A percentile compares a stretch with the other conserved stretches of the same genome.
Conservation (phyloP, 805 yeast species). For the Ogataea sp. region DNA sequence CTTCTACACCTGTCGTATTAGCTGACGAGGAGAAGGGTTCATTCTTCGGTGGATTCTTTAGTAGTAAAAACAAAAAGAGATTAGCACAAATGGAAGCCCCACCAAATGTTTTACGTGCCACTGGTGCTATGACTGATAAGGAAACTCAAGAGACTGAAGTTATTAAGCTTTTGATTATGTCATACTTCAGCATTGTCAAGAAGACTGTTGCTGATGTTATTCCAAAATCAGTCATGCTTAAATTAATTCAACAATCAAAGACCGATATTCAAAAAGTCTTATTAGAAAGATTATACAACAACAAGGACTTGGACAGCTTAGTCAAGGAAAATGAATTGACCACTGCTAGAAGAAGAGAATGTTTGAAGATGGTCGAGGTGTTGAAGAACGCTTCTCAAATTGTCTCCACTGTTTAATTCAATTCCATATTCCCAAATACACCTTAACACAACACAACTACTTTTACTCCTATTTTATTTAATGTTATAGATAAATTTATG, state of each 20-base stretch:
- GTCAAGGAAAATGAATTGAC: conserved; percentile 91
- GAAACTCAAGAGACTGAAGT: conserved; percentile 97
- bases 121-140: conserved; percentile 88
- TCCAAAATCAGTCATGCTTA: conserved; percentile 93
- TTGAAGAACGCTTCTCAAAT: conserved; percentile 85
- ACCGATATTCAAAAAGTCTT: conserved; percentile 86
- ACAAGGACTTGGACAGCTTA: conserved; percentile 63
- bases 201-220: conserved; percentile 88
- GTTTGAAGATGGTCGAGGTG: conserved; percentile 91
- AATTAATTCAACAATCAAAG: conserved; percentile 77
- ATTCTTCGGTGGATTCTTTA: conserved; percentile 93
- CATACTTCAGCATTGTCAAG: conserved; percentile 88
- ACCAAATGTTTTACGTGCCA: conserved; percentile 88
- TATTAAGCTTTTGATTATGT: conserved; percentile 81
- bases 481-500: neutral
- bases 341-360: conserved; percentile 90
- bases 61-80: conserved; percentile 87
- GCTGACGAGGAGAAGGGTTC: conserved; percentile 55
- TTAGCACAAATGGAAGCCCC: conserved; percentile 96
- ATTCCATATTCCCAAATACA: neutral
- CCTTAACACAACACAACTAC: no score
- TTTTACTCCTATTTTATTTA: neutral
- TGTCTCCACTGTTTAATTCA: conserved; percentile 56
- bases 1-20: conserved; percentile 21
- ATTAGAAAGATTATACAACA: conserved; percentile 76